Percentiles rank a stretch among this genome's conserved stretches.
These are phyloP conservation scores for Cymbopogon citratus DNA, from an alignment of 176 grass and related monocot genomes.

Conservation along the genomic window DNA sequence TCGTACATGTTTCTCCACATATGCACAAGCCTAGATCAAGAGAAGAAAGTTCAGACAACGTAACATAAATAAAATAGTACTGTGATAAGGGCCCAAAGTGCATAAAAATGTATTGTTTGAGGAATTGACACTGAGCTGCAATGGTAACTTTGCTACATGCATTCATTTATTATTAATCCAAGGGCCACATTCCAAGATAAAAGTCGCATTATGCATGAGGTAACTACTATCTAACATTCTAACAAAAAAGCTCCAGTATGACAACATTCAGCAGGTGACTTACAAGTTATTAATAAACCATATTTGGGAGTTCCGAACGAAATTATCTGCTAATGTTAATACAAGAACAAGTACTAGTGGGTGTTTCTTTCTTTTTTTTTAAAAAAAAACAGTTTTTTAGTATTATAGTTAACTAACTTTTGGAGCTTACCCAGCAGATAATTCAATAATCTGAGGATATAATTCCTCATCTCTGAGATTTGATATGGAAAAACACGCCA, in stretches of 20 bases:
- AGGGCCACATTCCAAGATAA: neutral
- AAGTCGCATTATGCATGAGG: neutral
- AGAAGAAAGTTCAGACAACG: constrained; percentile 26
- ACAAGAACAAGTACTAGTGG: neutral
- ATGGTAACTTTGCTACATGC: neutral
- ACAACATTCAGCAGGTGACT: neutral
- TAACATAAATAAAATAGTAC: neutral
- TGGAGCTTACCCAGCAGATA: constrained; percentile 70
- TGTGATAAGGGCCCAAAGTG: neutral
- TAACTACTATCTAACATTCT: neutral
- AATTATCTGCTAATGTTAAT: neutral
- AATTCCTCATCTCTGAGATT: constrained; percentile 88
- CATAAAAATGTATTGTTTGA: constrained; percentile 6
- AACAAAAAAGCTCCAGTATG: neutral
- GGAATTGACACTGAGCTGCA: neutral
- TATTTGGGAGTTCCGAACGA: neutral
- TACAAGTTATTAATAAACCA: neutral
- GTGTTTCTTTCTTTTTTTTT: neutral
- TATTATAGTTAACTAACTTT: constrained; percentile 16
- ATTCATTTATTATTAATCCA: neutral
- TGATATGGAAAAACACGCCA: constrained; percentile 71
- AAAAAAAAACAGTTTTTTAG: constrained; percentile 17
- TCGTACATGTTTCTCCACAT: constrained; percentile 98
- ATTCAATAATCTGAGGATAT: constrained; percentile 89
- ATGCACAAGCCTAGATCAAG: constrained; percentile 57